Evolutionary conservation across 2,329 filamentous ascomycete species (phyloP).

Genomic region (Exophiala spinifera): DNA sequence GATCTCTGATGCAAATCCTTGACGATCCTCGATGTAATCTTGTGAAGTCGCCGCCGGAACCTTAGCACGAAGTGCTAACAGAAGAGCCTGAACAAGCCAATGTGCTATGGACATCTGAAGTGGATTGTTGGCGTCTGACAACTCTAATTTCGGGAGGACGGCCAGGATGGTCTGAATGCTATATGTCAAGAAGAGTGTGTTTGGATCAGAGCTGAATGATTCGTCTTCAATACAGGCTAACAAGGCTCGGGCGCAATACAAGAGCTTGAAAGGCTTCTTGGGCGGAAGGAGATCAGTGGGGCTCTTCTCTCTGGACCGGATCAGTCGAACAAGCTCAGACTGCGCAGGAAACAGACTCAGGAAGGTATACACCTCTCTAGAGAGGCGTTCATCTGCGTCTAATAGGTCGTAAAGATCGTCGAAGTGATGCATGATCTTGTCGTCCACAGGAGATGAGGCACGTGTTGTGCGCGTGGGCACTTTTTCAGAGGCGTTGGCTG

Average conservation of each 20-base stretch:
- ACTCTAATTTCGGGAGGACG: slow-evolving; percentile 58
- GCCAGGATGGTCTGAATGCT: slow-evolving; percentile 56
- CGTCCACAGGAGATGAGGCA: slow-evolving; percentile 59
- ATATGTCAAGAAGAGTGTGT: slow-evolving; percentile 40
- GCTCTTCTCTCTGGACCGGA: slow-evolving; percentile 54
- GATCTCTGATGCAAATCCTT: slow-evolving; percentile 20
- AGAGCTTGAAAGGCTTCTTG: slow-evolving; percentile 66
- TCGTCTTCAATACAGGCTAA: slow-evolving; percentile 57
- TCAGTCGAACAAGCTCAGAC: slow-evolving; percentile 56
- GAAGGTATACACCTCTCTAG: slow-evolving; percentile 69
- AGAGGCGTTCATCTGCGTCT: slow-evolving; percentile 66
- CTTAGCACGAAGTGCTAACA: slow-evolving; percentile 55
- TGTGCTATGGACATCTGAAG: slow-evolving; percentile 52
- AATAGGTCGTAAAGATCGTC: slow-evolving; percentile 79
- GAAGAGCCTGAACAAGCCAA: slow-evolving; percentile 57
- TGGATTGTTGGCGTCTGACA: slow-evolving; percentile 47
- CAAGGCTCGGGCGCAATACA: slow-evolving; percentile 70
- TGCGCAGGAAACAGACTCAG: slow-evolving; percentile 68
- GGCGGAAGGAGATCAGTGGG: slow-evolving; percentile 65
- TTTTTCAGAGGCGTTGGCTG: slow-evolving; percentile 26
- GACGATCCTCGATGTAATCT: slow-evolving; percentile 34
- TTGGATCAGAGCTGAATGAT: slow-evolving; percentile 37
- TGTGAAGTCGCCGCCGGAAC: slow-evolving; percentile 29
- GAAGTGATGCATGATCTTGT: slow-evolving; percentile 77
- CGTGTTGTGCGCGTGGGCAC: slow-evolving; percentile 44